phyloP scores from a whole-genome alignment of 306 rosid genomes.

The Senna tora region DNA sequence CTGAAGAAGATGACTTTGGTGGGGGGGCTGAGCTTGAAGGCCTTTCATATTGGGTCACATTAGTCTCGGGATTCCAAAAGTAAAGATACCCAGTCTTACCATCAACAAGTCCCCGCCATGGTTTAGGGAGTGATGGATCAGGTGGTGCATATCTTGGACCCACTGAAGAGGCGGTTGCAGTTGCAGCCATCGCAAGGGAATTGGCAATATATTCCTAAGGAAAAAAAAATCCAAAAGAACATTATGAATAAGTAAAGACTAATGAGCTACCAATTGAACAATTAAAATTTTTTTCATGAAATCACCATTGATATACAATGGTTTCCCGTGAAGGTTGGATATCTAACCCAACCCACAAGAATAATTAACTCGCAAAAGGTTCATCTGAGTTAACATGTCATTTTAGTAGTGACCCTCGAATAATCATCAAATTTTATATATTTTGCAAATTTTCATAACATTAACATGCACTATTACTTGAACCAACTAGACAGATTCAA shows the following conservation, averaged over 20 bases:
- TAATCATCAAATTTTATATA: too few relatives aligned
- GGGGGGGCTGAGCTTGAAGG: conserved; percentile 58
- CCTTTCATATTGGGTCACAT: conserved; percentile 93
- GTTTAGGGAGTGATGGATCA: conserved; percentile 94
- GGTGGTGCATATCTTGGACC: conserved; percentile 96
- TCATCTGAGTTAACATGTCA: background rate
- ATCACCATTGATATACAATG: background rate
- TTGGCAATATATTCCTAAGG: conserved; percentile 41
- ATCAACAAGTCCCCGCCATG: conserved; percentile 97
- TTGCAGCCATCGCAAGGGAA: conserved; percentile 76
- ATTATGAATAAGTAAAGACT: conserved; percentile 1
- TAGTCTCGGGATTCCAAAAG: conserved; percentile 99
- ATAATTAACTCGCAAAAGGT: background rate
- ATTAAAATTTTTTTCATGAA: background rate
- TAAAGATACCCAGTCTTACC: conserved; percentile 98
- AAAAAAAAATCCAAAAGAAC: conserved; percentile 23
- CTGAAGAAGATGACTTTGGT: conserved; percentile 54
- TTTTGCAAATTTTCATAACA: too few relatives aligned
- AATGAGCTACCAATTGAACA: background rate
- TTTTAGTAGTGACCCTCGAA: background rate
- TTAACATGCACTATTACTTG: conserved; percentile 8
- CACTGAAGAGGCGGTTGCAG: conserved; percentile 70
- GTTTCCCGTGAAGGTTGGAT: background rate
- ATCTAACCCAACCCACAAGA: background rate
- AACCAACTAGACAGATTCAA: conserved; percentile 10